These are phyloP conservation scores for Saxophila tyrrhenica DNA, from an alignment of 495 filamentous ascomycete species.

Conservation along the genomic window DNA sequence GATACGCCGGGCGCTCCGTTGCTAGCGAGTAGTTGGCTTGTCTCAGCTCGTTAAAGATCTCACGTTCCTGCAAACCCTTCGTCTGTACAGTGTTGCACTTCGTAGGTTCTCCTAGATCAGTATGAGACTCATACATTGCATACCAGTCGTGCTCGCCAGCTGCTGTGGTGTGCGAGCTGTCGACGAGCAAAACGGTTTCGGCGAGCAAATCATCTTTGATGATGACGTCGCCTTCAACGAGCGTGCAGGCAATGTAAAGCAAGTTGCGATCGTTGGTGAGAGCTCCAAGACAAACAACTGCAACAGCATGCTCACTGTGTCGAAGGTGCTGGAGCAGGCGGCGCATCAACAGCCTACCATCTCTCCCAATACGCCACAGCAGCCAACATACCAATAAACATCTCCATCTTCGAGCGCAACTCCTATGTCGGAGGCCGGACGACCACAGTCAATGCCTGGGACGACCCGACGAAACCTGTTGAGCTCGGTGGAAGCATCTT, in stretches of 20 bases:
- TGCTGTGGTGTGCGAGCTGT: too few relatives aligned
- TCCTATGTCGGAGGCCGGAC: conserved; percentile 75
- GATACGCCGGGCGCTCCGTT: too few relatives aligned
- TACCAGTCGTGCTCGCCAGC: too few relatives aligned
- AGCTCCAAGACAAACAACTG: not conserved
- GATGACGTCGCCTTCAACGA: not conserved
- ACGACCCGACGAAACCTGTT: conserved; percentile 55
- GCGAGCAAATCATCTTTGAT: not conserved
- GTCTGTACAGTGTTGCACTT: too few relatives aligned
- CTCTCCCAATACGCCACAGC: conserved; percentile 55
- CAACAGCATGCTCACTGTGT: not conserved
- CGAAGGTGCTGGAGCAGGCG: conserved; percentile 79
- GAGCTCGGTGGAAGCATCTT: conserved; percentile 93
- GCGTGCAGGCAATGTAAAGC: not conserved
- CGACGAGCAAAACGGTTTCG: too few relatives aligned
- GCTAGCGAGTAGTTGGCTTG: too few relatives aligned
- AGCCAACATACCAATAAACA: conserved; percentile 44
- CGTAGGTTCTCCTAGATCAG: too few relatives aligned
- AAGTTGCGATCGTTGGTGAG: not conserved
- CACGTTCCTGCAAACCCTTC: too few relatives aligned
- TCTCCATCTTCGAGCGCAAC: conserved; percentile 81
- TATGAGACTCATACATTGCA: too few relatives aligned
- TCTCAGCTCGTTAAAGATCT: too few relatives aligned
- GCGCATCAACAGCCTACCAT: conserved; percentile 77
- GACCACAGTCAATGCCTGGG: conserved; percentile 74